Conservation (phyloP, 768 basidiomycete species). For the Gymnopilus junonius region DNA sequence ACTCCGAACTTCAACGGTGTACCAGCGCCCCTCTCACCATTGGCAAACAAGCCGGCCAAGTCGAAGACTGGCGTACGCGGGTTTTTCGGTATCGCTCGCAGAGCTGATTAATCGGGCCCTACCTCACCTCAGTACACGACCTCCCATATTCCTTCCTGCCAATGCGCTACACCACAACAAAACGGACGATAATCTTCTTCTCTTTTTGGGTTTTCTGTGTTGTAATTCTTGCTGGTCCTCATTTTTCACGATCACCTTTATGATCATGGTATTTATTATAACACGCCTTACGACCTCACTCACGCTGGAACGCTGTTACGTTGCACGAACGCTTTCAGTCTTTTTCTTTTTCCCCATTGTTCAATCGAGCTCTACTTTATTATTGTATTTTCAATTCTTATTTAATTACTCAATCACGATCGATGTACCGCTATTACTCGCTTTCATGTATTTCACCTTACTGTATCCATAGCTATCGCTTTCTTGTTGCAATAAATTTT, state of each 20-base stretch:
- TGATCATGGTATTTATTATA: background rate
- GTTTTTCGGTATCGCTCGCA: constrained; percentile 14
- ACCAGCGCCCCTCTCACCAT: background rate
- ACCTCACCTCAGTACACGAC: too few species aligned
- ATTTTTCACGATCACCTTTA: background rate
- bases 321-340: constrained; percentile 4
- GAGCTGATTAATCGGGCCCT: constrained; percentile 7
- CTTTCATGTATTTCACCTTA: background rate
- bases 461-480: background rate
- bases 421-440: background rate
- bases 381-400: background rate
- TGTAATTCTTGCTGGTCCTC: background rate
- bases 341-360: background rate
- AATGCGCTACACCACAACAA: background rate
- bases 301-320: constrained; percentile 12
- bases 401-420: background rate
- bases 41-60: constrained; percentile 4
- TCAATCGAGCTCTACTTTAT: background rate
- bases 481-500: background rate
- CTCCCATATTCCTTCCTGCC: too few species aligned
- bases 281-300: background rate
- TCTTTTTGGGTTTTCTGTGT: background rate
- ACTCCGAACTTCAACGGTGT: background rate
- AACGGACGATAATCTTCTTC: background rate
- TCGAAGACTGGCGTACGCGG: constrained; percentile 13